These are phyloP conservation scores for barley (Hordeum vulgare) DNA, from an alignment of 176 grass and related monocot species.

Conservation along the genomic window DNA sequence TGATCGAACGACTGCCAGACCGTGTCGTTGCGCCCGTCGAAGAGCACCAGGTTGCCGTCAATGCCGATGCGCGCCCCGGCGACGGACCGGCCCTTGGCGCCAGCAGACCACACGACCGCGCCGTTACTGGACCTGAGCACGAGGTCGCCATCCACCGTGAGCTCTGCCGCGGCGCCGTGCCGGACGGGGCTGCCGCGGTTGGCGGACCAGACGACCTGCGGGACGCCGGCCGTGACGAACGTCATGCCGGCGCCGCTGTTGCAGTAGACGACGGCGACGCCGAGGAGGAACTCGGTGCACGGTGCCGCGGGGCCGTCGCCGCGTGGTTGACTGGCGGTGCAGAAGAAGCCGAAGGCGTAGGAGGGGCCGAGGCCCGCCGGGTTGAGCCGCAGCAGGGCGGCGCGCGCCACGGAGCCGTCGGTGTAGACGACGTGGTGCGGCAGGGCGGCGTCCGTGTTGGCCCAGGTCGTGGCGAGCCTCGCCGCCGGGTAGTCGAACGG, in stretches of 20 bases:
- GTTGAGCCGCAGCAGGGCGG: conserved; percentile 34
- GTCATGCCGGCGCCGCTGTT: conserved; percentile 40
- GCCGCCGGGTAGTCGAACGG: conserved; percentile 32
- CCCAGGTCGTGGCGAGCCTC: neutral
- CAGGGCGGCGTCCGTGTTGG: conserved; percentile 26
- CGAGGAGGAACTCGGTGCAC: conserved; percentile 32
- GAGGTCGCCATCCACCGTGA: conserved; percentile 20
- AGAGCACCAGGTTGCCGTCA: conserved; percentile 39
- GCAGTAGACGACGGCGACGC: conserved; percentile 32
- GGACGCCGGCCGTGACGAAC: conserved; percentile 6
- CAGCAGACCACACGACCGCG: neutral
- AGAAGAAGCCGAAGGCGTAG: conserved; percentile 48
- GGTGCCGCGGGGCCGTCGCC: neutral
- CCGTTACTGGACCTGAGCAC: conserved; percentile 4
- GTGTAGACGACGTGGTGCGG: conserved; percentile 17
- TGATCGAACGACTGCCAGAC: conserved; percentile 55
- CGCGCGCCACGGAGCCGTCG: conserved; percentile 40
- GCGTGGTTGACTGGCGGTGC: conserved; percentile 10
- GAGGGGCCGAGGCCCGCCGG: conserved; percentile 27
- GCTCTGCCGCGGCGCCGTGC: neutral
- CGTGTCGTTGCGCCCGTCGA: neutral
- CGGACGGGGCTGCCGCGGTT: conserved; percentile 24
- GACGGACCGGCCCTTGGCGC: conserved; percentile 12
- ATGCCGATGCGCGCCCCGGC: conserved; percentile 1
- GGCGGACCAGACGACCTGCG: conserved; percentile 43